Evolutionary conservation across 2,329 filamentous ascomycete species (phyloP), one percentile per base, ranked within the genome.

Genomic region (Fusarium veterinarium): DNA sequence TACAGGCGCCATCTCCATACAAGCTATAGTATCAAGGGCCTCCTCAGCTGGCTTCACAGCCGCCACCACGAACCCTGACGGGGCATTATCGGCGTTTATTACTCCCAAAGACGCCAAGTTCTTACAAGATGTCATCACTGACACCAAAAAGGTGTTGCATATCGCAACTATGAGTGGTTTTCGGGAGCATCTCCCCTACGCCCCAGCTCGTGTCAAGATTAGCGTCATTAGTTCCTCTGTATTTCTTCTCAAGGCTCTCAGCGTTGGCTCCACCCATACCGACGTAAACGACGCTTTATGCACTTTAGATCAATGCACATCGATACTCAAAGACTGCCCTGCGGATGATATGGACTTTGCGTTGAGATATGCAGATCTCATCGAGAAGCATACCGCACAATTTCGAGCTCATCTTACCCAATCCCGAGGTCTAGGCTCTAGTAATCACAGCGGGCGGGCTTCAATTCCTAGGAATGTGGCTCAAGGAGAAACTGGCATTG

Each of bases 281-380:
- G 72, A 76, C 12, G 56, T 74, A 4, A 60, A 64, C 1, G 64
- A 64, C 23, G 70, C 72, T 1, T 28, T 76, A 6, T 49, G 42
- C 6, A 52, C 64, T 1, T 28, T 76, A 14, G 71, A 76, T 11
- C 67, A 66, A 28, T 76, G 73, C n/a, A 76, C 64, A 1, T 49
- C 48, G 4, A 65, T 67, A 1, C 66, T 77, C 1, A 70, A 64
- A 17, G 57, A 44, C 1, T 73, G 59, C 0, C 68, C 73, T 0
- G 62, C 69, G 4, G 75, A 77, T 33, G 75, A 77, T 7, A 76
- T 77, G 75, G 75, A 77, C 17, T 77, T 77, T 57, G 64, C 75
- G 0, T 44, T 77, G 33, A 62, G 75, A 41, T 77, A 77, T 37
- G 75, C 73, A 0, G 53, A 74, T 16, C 65, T 77, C 13, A 64